phyloP scores from a whole-genome alignment of 331 rosid species.

The Acacia concinna region DNA sequence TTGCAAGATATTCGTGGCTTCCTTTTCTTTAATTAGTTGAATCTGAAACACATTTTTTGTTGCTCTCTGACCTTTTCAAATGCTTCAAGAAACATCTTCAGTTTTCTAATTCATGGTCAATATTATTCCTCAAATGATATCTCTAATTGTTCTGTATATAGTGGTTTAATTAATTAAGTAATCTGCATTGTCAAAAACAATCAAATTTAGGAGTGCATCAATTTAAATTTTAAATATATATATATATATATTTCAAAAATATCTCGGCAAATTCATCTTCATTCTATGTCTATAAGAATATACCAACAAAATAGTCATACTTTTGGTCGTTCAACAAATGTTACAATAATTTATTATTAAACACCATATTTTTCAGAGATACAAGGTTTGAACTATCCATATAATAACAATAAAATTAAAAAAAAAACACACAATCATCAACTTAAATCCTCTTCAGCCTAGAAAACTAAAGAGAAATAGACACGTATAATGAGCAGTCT shows the following conservation, averaged over 20 bases:
- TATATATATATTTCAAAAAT: neutral
- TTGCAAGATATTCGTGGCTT: conserved; percentile 4
- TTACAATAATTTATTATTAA: neutral
- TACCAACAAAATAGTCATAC: neutral
- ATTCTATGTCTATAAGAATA: neutral
- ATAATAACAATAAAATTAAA: neutral
- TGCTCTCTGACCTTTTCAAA: conserved; percentile 37
- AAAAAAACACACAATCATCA: neutral
- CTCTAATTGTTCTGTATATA: neutral
- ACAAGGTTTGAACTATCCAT: neutral
- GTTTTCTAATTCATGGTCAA: neutral
- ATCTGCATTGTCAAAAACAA: neutral
- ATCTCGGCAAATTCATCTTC: neutral
- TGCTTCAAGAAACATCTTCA: neutral
- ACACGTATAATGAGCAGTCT: neutral
- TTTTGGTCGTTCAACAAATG: neutral
- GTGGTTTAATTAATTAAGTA: too few species aligned
- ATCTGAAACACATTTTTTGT: neutral
- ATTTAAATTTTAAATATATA: too few species aligned
- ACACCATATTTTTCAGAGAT: neutral
- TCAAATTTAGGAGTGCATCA: neutral
- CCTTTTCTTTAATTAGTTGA: neutral
- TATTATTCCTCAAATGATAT: neutral
- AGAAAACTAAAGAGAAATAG: neutral
- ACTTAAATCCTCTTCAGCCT: neutral